Base-by-base conservation (phyloP, 2,329 filamentous ascomycete genomes). In the Trichoderma polysporum region DNA sequence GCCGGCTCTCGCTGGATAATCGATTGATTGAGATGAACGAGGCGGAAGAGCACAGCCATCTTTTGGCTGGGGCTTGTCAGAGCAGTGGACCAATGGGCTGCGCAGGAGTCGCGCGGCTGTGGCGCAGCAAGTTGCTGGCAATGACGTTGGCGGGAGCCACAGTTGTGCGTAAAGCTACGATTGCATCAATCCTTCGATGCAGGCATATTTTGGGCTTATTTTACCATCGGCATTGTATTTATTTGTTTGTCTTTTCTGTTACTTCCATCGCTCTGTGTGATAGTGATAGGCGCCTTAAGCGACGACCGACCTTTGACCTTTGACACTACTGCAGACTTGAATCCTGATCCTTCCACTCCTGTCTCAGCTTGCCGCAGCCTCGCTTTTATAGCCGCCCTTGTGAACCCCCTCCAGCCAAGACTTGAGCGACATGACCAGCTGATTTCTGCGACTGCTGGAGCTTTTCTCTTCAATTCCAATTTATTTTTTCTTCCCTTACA, bases 131-230 rank as follows among this genome's bases (percentile, higher is more conserved):
- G 19, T 17, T 4, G 12, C 6, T n/a, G 17, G 47, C 57, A 37
- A 62, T 67, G 65, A 67, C 65, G 65, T 67, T 67, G 57, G 57
- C 57, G 35, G 39, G 41, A 31, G 62, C 60, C 60, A 64, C 50
- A 61, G 49, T 27, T 13, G 31, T 52, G 61, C 61, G 52, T 49
- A 39, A 62, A 29, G 29, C 37, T 33, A 37, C 53, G 35, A 41
- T 35, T 29, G 19, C 27, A 17, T 50, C n/a, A 50, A 52, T 54
- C 52, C 52, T 37, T 22, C 13, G 15, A 19, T 52, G 49, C 27
- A 31, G 49, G 49, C 49, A 52, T 52, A 52, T 27, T 7, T 45
- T 27, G 45, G 22, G 45, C 45, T 45, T 12, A 27, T 27, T 22
- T 49, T 4, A 27, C 22, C 22, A 4, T 49, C 29, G 27, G 27